Evolutionary conservation across 1,284 basidiomycete species (phyloP).

Genomic region (Leccinum subrobustum): DNA sequence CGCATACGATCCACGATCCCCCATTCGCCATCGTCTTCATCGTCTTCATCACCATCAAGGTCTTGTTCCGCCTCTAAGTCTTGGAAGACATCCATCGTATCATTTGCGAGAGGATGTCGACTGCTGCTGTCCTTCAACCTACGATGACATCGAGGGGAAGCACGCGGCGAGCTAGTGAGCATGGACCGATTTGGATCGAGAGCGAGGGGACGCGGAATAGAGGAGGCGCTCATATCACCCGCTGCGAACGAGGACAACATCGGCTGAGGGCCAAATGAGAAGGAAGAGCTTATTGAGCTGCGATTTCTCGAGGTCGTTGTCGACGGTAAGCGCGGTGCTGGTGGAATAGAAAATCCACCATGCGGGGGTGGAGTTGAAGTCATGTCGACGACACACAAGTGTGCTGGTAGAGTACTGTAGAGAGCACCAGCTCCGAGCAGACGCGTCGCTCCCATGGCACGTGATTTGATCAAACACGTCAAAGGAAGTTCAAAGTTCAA

Average conservation of each 20-base stretch:
- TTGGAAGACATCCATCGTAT: slow-evolving; percentile 74
- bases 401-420: no score
- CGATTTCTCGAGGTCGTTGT: slow-evolving; percentile 38
- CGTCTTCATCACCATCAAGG: slow-evolving; percentile 42
- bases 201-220: slow-evolving; percentile 51
- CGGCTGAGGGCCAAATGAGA: slow-evolving; percentile 77
- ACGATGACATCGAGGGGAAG: slow-evolving; percentile 55
- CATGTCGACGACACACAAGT: slow-evolving; percentile 15
- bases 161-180: slow-evolving; percentile 65
- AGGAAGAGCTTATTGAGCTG: slow-evolving; percentile 73
- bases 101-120: slow-evolving; percentile 72
- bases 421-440: no score
- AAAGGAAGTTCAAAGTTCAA: no score
- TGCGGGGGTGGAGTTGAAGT: slow-evolving; percentile 34
- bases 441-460: no score
- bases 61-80: slow-evolving; percentile 61
- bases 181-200: slow-evolving; percentile 77
- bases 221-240: slow-evolving; percentile 54
- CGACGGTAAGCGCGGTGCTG: slow-evolving; percentile 30
- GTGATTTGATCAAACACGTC: no score
- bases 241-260: slow-evolving; percentile 67
- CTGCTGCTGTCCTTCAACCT: slow-evolving; percentile 47
- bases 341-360: slow-evolving; percentile 27
- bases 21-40: slow-evolving; percentile 49
- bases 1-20: slow-evolving; percentile 93